phyloP scores from a whole-genome alignment of 2,329 filamentous ascomycete genomes.

The Diaporthe ilicicola region DNA sequence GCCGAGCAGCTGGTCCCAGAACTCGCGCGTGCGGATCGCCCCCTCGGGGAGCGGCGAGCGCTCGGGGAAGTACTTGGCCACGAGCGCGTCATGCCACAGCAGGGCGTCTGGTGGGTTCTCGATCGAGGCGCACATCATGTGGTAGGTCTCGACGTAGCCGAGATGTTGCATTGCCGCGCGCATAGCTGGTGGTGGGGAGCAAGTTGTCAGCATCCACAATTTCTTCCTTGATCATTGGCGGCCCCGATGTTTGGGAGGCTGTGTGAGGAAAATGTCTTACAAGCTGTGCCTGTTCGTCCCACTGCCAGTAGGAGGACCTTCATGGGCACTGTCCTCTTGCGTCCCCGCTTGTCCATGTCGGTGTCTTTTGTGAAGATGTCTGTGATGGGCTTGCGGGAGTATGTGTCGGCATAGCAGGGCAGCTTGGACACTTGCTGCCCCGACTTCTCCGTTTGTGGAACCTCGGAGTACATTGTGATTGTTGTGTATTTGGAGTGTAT shows the following conservation, averaged over 20 bases:
- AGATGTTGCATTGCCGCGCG: conserved; percentile 71
- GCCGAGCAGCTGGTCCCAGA: conserved; percentile 75
- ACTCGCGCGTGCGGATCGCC: conserved; percentile 57
- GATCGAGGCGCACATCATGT: conserved; percentile 76
- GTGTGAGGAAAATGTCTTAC: conserved; percentile 51
- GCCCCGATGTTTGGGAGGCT: too few species aligned
- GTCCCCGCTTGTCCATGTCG: conserved; percentile 71
- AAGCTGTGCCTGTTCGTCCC: conserved; percentile 75
- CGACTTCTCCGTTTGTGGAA: background rate
- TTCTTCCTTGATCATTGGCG: background rate
- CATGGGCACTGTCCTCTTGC: conserved; percentile 74
- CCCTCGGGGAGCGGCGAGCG: conserved; percentile 58
- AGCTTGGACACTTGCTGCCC: conserved; percentile 27
- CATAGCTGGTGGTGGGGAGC: conserved; percentile 60
- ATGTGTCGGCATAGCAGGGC: conserved; percentile 40
- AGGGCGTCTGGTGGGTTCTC: conserved; percentile 74
- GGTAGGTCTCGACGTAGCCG: conserved; percentile 75
- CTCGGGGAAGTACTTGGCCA: conserved; percentile 60
- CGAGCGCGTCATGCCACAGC: conserved; percentile 75
- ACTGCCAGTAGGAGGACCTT: conserved; percentile 74
- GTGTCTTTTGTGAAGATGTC: conserved; percentile 72
- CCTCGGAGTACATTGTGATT: conserved; percentile 29
- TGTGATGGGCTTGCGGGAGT: conserved; percentile 55
- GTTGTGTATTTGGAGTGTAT: background rate
- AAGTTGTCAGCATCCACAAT: conserved; percentile 1